Evolutionary conservation across 495 filamentous ascomycete genomes (phyloP).

Genomic region (Penicillium egyptiacum): DNA sequence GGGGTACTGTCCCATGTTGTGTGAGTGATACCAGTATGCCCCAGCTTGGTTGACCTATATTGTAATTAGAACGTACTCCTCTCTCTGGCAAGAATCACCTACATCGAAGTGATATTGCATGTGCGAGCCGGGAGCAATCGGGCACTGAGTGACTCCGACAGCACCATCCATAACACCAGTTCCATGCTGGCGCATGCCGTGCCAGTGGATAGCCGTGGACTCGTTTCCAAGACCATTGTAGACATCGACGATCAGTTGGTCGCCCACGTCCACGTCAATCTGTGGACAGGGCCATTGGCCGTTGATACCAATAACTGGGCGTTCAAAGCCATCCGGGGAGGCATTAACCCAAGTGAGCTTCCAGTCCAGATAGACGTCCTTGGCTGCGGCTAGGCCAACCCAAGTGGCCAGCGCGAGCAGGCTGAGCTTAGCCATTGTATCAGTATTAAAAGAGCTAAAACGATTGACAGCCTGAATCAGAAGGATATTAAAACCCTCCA

Average conservation of each 20-base stretch:
- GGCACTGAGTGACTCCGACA: conserved; percentile 64
- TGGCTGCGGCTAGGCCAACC: conserved; percentile 27
- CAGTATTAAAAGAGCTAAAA: conserved; percentile 20
- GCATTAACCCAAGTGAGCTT: conserved; percentile 78
- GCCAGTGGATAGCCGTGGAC: conserved; percentile 68
- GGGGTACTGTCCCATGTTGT: conserved; percentile 70
- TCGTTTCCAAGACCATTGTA: conserved; percentile 74
- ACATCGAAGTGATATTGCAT: conserved; percentile 74
- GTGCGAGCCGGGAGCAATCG: conserved; percentile 57
- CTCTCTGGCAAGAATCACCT: conserved; percentile 37
- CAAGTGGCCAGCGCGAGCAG: conserved; percentile 26
- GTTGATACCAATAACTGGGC: conserved; percentile 81
- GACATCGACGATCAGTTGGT: conserved; percentile 70
- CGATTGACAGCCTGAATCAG: conserved; percentile 15
- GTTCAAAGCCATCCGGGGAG: conserved; percentile 72
- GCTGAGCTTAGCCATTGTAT: conserved; percentile 24
- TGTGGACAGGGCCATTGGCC: conserved; percentile 73
- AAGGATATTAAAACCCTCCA: conserved; percentile 25
- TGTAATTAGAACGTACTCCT: conserved; percentile 26
- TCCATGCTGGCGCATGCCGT: conserved; percentile 63
- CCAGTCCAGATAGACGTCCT: conserved; percentile 56
- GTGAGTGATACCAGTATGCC: conserved; percentile 87
- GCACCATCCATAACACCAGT: conserved; percentile 65
- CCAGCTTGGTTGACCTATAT: conserved; percentile 65
- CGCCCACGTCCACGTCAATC: conserved; percentile 68